Conservation (phyloP, 371 early-diverging fungal species). For the Syncephalastrum racemosum region DNA sequence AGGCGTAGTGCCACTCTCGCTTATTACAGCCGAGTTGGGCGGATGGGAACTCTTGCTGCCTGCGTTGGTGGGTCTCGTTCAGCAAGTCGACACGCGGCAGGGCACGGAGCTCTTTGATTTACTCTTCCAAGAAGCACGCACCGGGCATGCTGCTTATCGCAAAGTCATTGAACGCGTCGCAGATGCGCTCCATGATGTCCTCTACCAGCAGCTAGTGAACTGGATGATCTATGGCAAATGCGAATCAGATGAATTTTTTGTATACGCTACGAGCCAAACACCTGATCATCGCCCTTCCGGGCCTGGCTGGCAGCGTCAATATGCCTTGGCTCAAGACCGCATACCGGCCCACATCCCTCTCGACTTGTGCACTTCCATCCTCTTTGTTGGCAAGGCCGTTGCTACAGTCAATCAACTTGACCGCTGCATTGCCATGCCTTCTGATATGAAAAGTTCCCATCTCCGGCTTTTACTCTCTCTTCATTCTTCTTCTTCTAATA, state of each 20-base stretch:
- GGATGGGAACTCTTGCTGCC: constrained; percentile 52
- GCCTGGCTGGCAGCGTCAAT: constrained; percentile 55
- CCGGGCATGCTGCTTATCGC: constrained; percentile 57
- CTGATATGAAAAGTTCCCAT: constrained; percentile 42
- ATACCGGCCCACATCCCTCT: constrained; percentile 58
- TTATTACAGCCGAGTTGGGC: constrained; percentile 39
- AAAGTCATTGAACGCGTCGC: constrained; percentile 55
- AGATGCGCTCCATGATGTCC: constrained; percentile 53
- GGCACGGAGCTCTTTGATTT: constrained; percentile 59
- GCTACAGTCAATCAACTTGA: constrained; percentile 50
- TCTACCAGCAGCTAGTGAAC: constrained; percentile 65
- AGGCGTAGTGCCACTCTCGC: constrained; percentile 49
- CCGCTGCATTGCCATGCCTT: constrained; percentile 35
- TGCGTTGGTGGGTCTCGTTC: constrained; percentile 29
- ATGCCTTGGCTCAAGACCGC: constrained; percentile 40
- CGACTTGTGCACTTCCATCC: constrained; percentile 55
- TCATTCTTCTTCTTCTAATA: background rate
- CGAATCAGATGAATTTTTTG: constrained; percentile 66
- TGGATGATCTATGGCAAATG: constrained; percentile 79
- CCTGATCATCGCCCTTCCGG: no score
- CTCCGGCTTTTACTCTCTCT: constrained; percentile 32
- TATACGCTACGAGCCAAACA: constrained; percentile 22
- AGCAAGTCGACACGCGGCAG: constrained; percentile 30
- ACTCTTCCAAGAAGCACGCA: constrained; percentile 54
- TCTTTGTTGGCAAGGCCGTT: constrained; percentile 77